A percentile compares a stretch with the other conserved stretches of the same genome.
These are phyloP conservation scores for Penicillium sp. DNA, from an alignment of 2,329 filamentous ascomycete genomes.

Conservation along the genomic window DNA sequence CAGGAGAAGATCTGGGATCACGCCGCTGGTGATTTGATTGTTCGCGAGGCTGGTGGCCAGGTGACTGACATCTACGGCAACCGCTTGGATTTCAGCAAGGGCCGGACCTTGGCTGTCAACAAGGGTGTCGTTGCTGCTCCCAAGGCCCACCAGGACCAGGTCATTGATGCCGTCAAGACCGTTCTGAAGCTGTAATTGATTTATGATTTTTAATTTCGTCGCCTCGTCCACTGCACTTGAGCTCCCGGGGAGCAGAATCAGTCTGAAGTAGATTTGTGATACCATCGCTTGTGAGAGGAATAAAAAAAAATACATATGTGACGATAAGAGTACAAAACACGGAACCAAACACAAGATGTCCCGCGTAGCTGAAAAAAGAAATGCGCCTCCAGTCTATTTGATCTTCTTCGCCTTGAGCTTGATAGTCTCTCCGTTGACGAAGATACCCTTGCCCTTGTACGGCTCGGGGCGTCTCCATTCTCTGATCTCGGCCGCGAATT, in stretches of 20 bases:
- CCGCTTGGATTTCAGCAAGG: slow-evolving; percentile 79
- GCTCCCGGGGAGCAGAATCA: slow-evolving; percentile 13
- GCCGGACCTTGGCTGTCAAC: slow-evolving; percentile 82
- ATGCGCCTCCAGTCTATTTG: slow-evolving; percentile 58
- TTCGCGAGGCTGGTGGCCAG: slow-evolving; percentile 86
- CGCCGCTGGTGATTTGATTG: slow-evolving; percentile 90
- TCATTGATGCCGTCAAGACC: slow-evolving; percentile 78
- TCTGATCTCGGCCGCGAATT: slow-evolving; percentile 85
- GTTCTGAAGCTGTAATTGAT: slow-evolving; percentile 59
- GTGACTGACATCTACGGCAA: slow-evolving; percentile 89
- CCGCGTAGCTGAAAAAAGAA: slow-evolving; percentile 27
- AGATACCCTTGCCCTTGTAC: slow-evolving; percentile 99
- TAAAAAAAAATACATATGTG: slow-evolving; percentile 21
- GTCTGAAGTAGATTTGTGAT: slow-evolving; percentile 37
- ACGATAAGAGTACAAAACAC: slow-evolving; percentile 25
- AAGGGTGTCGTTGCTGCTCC: slow-evolving; percentile 93
- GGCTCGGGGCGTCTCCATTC: slow-evolving; percentile 90
- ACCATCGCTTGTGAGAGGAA: slow-evolving; percentile 27
- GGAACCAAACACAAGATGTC: slow-evolving; percentile 27
- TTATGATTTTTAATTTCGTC: slow-evolving; percentile 7
- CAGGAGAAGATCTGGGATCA: slow-evolving; percentile 99
- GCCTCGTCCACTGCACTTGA: background rate
- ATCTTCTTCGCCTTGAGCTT: slow-evolving; percentile 98
- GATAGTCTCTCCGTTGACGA: slow-evolving; percentile 96
- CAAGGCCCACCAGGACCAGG: slow-evolving; percentile 68